Conservation (phyloP, 441 rosid species). For the Bocquillonia castaneifolia region DNA sequence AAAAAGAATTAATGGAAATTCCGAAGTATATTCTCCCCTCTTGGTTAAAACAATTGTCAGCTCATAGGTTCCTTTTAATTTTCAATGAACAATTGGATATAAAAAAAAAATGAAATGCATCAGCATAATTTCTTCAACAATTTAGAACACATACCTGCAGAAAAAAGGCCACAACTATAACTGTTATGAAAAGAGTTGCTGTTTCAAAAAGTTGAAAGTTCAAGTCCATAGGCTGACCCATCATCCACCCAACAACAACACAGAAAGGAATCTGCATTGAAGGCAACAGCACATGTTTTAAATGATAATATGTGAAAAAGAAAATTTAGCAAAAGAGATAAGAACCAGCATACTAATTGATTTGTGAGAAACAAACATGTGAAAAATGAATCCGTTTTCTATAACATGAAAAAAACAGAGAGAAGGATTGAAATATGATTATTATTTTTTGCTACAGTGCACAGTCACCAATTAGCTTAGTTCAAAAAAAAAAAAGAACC, state of each 20-base stretch:
- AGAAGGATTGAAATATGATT: too few species aligned
- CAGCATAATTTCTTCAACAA: neutral
- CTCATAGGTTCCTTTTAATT: too few species aligned
- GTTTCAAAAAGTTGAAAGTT: slow-evolving; percentile 94
- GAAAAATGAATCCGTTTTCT: too few species aligned
- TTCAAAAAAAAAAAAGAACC: neutral
- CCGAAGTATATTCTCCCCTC: too few species aligned
- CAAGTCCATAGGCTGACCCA: slow-evolving; percentile 82
- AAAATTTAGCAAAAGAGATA: neutral
- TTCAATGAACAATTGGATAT: too few species aligned
- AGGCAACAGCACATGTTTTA: slow-evolving; percentile 3
- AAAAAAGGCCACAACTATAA: slow-evolving; percentile 86
- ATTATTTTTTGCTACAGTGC: neutral
- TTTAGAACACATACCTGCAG: slow-evolving; percentile 53
- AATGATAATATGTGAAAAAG: neutral
- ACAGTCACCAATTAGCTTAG: neutral
- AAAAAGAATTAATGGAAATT: too few species aligned
- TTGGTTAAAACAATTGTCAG: too few species aligned
- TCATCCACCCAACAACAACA: slow-evolving; percentile 87
- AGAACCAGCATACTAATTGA: neutral
- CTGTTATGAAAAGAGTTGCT: slow-evolving; percentile 82
- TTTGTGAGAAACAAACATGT: neutral
- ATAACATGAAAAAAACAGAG: neutral
- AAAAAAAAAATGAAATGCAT: neutral
- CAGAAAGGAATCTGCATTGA: slow-evolving; percentile 79